phyloP scores from a whole-genome alignment of 2,329 filamentous ascomycete species.

The Thelonectria olida region DNA sequence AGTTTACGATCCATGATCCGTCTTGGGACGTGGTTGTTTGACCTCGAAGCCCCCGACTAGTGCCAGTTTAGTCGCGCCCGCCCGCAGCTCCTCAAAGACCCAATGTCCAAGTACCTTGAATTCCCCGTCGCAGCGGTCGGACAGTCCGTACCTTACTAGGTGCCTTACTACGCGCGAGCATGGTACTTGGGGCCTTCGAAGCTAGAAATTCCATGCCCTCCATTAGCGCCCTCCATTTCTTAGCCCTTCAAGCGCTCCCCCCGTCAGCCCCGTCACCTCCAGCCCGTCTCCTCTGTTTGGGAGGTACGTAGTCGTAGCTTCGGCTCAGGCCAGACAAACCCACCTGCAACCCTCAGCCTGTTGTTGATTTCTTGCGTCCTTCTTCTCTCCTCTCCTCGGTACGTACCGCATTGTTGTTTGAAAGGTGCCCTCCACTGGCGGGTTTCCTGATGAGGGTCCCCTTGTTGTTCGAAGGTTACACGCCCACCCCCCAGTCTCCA shows the following conservation, averaged over 20 bases:
- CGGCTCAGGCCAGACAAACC: slow-evolving; percentile 21
- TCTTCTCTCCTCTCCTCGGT: neutral
- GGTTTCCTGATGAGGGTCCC: slow-evolving; percentile 5
- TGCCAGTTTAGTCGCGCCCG: slow-evolving; percentile 33
- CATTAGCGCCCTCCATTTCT: slow-evolving; percentile 10
- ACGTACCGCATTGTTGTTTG: slow-evolving; percentile 7
- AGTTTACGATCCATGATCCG: slow-evolving; percentile 27
- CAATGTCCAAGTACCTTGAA: slow-evolving; percentile 10
- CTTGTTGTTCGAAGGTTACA: slow-evolving; percentile 20
- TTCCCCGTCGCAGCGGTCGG: slow-evolving; percentile 10
- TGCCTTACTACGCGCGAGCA: neutral
- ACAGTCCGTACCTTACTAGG: slow-evolving; percentile 3
- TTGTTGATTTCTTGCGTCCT: slow-evolving; percentile 12
- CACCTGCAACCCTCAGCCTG: neutral
- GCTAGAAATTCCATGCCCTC: slow-evolving; percentile 24
- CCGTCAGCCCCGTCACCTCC: slow-evolving; percentile 39
- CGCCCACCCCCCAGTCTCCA: slow-evolving; percentile 31
- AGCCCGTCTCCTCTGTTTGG: slow-evolving; percentile 13
- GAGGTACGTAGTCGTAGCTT: slow-evolving; percentile 32
- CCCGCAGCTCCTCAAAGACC: slow-evolving; percentile 18
- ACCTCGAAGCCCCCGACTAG: slow-evolving; percentile 28
- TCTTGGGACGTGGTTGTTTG: slow-evolving; percentile 35
- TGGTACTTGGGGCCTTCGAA: slow-evolving; percentile 15
- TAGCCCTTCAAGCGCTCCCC: slow-evolving; percentile 8
- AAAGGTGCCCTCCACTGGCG: neutral